A percentile compares a stretch with the other conserved stretches of the same genome.
Evolutionary conservation across 2,329 filamentous ascomycete species (phyloP).

Genomic region (Botryotinia narcissicola): DNA sequence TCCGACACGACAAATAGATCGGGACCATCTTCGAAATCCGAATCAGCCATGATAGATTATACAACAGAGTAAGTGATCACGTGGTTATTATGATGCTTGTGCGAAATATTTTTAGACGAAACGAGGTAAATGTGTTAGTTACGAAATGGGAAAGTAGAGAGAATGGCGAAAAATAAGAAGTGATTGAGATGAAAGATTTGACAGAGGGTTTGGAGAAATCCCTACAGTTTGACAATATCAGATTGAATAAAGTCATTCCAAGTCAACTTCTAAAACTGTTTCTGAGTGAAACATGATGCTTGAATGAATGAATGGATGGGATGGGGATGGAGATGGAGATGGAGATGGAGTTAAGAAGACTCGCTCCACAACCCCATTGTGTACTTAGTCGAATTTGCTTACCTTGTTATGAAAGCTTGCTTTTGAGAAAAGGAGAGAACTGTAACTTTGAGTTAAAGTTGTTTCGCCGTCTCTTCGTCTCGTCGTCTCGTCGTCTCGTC

Average conservation of each 20-base stretch:
- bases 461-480: neutral
- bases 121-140: slow-evolving; percentile 10
- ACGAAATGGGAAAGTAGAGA: neutral
- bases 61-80: slow-evolving; percentile 24
- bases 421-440: neutral
- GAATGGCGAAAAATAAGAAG: neutral
- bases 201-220: neutral
- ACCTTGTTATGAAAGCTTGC: neutral
- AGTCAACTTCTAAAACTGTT: neutral
- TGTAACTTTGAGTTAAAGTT: neutral
- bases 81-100: slow-evolving; percentile 16
- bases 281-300: neutral
- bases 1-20: slow-evolving; percentile 77
- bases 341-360: neutral
- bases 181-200: neutral
- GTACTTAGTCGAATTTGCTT: neutral
- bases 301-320: neutral
- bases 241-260: neutral
- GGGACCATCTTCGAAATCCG: slow-evolving; percentile 28
- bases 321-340: neutral
- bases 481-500: neutral
- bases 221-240: neutral
- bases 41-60: slow-evolving; percentile 20
- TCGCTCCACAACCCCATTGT: neutral
- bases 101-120: slow-evolving; percentile 2